Percentiles rank a stretch among this genome's conserved stretches.
These are phyloP conservation scores for Linum tenue DNA, from an alignment of 345 rosid genomes.

Conservation along the genomic window DNA sequence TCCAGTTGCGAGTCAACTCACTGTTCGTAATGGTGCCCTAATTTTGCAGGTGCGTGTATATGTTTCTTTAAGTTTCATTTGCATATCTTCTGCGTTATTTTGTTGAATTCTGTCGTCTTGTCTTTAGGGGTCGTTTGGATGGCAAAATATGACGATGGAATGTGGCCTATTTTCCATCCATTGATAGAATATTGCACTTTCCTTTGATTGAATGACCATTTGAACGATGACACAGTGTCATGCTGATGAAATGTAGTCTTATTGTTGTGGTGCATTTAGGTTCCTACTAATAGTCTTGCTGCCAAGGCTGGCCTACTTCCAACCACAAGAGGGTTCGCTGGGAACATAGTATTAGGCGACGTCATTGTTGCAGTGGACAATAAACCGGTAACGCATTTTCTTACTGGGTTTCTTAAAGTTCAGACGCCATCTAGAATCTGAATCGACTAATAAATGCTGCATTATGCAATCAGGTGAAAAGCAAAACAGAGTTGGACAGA, in stretches of 20 bases:
- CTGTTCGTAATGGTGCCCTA: slow-evolving; percentile 86
- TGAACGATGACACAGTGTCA: too few relatives aligned
- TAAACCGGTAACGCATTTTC: slow-evolving; percentile 42
- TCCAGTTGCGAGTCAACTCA: slow-evolving; percentile 75
- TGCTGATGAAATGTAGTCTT: too few relatives aligned
- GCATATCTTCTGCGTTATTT: neutral
- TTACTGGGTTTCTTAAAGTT: neutral
- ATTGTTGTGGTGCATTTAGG: slow-evolving; percentile 23
- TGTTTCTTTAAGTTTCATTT: neutral
- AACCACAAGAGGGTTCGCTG: slow-evolving; percentile 78
- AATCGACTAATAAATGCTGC: neutral
- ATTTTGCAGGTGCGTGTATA: slow-evolving; percentile 48
- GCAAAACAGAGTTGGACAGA: slow-evolving; percentile 66
- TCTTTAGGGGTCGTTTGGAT: neutral
- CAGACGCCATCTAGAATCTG: neutral
- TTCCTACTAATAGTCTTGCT: slow-evolving; percentile 59
- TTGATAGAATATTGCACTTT: too few relatives aligned
- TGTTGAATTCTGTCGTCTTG: neutral
- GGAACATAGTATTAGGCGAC: slow-evolving; percentile 81
- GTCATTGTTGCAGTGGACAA: slow-evolving; percentile 63
- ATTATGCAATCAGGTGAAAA: slow-evolving; percentile 51
- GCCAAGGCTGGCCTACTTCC: slow-evolving; percentile 72
- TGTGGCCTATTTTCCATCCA: too few relatives aligned
- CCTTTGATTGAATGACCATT: too few relatives aligned
- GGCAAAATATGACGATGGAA: too few relatives aligned